Evolutionary conservation across 495 filamentous ascomycete species (phyloP).

Genomic region (Daldinia caldariorum): DNA sequence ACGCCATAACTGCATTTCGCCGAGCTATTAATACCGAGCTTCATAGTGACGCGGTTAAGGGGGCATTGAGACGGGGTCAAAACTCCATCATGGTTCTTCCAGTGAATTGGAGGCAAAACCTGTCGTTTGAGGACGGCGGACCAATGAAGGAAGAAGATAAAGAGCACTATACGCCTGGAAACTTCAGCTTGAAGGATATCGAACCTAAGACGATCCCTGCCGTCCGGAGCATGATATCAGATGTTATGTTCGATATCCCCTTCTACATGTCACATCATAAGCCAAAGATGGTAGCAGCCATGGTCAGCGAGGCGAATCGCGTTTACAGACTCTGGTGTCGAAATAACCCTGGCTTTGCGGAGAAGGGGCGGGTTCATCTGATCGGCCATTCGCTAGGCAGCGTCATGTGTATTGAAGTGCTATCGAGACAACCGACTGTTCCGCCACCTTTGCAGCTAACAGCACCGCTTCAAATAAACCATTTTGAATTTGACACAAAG

Average conservation of each 20-base stretch:
- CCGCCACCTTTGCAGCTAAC: constrained; percentile 65
- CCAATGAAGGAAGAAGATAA: constrained; percentile 60
- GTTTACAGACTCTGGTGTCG: constrained; percentile 92
- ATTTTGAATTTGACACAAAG: constrained; percentile 90
- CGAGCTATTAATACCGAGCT: constrained; percentile 87
- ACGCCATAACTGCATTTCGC: constrained; percentile 91
- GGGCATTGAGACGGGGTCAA: constrained; percentile 73
- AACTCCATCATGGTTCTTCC: constrained; percentile 67
- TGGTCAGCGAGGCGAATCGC: constrained; percentile 91
- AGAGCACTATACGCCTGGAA: constrained; percentile 63
- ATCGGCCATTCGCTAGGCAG: constrained; percentile 94
- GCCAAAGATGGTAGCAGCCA: constrained; percentile 89
- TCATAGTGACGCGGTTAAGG: constrained; percentile 74
- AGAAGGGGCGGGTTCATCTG: constrained; percentile 85
- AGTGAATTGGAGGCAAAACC: constrained; percentile 85
- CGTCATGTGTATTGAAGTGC: constrained; percentile 90
- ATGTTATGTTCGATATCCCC: constrained; percentile 97
- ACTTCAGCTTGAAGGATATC: constrained; percentile 86
- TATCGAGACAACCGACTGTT: constrained; percentile 83
- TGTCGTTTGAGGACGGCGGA: constrained; percentile 83
- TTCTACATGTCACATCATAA: constrained; percentile 98
- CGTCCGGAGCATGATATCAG: constrained; percentile 88
- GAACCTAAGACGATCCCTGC: constrained; percentile 90
- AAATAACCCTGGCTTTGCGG: constrained; percentile 87
- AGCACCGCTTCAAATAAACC: constrained; percentile 58